Conservation (phyloP, 352 stramenopile genomes). For the Phytophthora sansomeana region DNA sequence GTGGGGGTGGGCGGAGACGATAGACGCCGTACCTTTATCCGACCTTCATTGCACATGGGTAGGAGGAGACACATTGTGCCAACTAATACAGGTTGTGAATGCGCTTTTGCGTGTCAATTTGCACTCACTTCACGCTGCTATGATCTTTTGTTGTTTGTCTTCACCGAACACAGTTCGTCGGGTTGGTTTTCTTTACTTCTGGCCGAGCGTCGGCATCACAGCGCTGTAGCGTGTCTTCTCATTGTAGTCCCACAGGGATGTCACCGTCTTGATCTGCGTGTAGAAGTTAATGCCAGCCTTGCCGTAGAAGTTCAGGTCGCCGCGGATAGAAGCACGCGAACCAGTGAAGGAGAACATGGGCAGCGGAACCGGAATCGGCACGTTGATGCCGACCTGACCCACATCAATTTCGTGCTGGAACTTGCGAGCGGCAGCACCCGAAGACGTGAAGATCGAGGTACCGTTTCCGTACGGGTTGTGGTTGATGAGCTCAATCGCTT, state of each 20-base stretch:
- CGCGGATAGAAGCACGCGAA: slow-evolving; percentile 93
- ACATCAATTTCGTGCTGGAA: slow-evolving; percentile 98
- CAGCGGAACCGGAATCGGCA: slow-evolving; percentile 97
- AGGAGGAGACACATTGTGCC: not conserved
- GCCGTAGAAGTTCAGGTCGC: slow-evolving; percentile 98
- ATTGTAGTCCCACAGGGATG: slow-evolving; percentile 95
- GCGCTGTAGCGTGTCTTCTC: slow-evolving; percentile 90
- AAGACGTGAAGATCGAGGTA: slow-evolving; percentile 96
- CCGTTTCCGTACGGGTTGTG: slow-evolving; percentile 97
- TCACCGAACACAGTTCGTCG: slow-evolving; percentile 1
- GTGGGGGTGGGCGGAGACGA: slow-evolving; percentile 46
- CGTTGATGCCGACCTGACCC: slow-evolving; percentile 97
- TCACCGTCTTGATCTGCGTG: slow-evolving; percentile 98
- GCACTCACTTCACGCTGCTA: slow-evolving; percentile 16
- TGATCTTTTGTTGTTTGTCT: slow-evolving; percentile 17
- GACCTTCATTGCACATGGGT: not conserved
- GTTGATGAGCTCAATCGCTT: slow-evolving; percentile 97
- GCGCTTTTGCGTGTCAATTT: slow-evolving; percentile 12
- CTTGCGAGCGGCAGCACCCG: slow-evolving; percentile 93
- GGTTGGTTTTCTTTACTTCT: slow-evolving; percentile 43
- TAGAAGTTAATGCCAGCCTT: slow-evolving; percentile 97
- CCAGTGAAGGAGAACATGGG: slow-evolving; percentile 99
- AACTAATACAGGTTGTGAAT: slow-evolving; percentile 6
- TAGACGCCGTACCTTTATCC: slow-evolving; percentile 2
- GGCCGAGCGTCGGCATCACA: slow-evolving; percentile 93